Evolutionary conservation across 2,329 filamentous ascomycete genomes (phyloP), one percentile per base, ranked within the genome.

Genomic region (Fusarium falciforme): DNA sequence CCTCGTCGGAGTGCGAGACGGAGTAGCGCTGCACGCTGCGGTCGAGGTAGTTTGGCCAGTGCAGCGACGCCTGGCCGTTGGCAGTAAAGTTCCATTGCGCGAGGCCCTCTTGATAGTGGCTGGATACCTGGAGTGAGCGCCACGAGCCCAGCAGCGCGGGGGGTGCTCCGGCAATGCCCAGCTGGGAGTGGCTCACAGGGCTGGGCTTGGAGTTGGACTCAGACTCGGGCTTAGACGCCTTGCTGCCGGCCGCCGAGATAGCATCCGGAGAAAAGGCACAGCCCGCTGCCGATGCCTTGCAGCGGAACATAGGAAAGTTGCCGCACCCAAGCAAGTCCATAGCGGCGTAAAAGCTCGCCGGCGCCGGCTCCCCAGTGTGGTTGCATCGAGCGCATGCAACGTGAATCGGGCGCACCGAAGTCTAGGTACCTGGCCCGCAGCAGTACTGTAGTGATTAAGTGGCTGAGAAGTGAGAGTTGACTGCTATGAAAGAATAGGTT

Each of bases 61-160:
- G 66, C 62, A 66, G 17, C 27, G 62, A 61, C 16, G 66, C 66
- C 62, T 66, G 66, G 25, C 66, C 66, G 29, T 66, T 52, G 52
- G 62, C 22, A 33, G 52, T 68, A 65, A 68, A 66, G 62, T 61
- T 55, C 66, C 66, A 68, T 66, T 25, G 47, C 38, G 66, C 66
- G 27, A 68, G 66, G 62, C 66, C 66, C 14, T 59, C 27, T 66
- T 68, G 12, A 36, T 68, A 61, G 66, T 66, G 22, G 52, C 54
- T 68, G 6, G 66, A 68, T 49, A 68, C 66, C 62, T 68, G 47
- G 40, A 68, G 66, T 25, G 66, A 52, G 62, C 66, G 66, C 66
- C 66, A 68, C 22, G 40, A 59, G 55, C 55, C 55, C 33, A 59
- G 55, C 33, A 59, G 55, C 11, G 55, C 16, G 10, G 31, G 33